These are phyloP conservation scores for Dionaea muscipula DNA, from an alignment of 179 eudicot genomes.

Conservation along the genomic window DNA sequence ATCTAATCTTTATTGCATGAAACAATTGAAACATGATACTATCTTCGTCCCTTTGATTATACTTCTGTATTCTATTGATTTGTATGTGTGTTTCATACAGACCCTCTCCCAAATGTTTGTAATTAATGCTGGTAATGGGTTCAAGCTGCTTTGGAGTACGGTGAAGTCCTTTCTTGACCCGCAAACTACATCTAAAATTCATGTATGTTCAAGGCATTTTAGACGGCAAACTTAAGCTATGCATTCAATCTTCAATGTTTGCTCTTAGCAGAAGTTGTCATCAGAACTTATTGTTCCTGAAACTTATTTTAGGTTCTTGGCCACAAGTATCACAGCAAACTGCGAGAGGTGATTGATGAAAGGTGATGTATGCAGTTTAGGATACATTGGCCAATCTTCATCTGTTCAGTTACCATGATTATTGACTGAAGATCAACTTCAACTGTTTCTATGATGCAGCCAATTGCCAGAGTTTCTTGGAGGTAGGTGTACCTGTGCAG, in stretches of 20 bases:
- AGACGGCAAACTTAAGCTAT: not conserved
- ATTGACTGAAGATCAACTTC: not conserved
- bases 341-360: constrained; percentile 69
- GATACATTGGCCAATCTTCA: not conserved
- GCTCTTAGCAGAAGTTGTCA: not conserved
- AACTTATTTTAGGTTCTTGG: constrained; percentile 58
- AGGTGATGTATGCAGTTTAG: constrained; percentile 28
- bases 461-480: constrained; percentile 86
- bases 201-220: constrained; percentile 29
- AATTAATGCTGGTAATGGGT: constrained; percentile 93
- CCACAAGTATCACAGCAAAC: constrained; percentile 47
- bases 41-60: not conserved
- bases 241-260: not conserved
- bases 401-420: not conserved
- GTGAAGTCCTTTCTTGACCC: constrained; percentile 81
- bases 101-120: constrained; percentile 79
- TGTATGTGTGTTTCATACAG: constrained; percentile 25
- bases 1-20: not conserved
- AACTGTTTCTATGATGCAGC: constrained; percentile 25
- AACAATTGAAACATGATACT: not conserved
- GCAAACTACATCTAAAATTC: constrained; percentile 70
- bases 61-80: not conserved
- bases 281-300: not conserved
- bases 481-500: constrained; percentile 80
- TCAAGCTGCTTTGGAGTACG: constrained; percentile 72